Percentiles rank a stretch among this genome's conserved stretches.
phyloP scores from a whole-genome alignment of 1,284 basidiomycete genomes.

The Trichosporon inkin region DNA sequence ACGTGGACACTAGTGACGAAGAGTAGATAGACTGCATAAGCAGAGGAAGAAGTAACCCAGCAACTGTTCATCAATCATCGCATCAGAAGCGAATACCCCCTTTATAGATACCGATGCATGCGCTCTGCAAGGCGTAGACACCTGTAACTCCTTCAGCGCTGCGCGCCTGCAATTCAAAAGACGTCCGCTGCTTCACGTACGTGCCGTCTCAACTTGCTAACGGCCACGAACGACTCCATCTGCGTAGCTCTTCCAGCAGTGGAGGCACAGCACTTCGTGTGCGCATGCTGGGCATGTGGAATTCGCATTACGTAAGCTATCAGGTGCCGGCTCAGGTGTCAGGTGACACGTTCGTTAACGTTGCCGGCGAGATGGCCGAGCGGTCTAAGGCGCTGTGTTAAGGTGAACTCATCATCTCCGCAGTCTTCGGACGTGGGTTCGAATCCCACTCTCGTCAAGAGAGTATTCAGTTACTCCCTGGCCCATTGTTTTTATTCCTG shows the following conservation, averaged over 20 bases:
- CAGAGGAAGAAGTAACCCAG: slow-evolving; percentile 37
- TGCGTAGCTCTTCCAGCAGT: no score
- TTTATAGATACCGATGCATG: slow-evolving; percentile 7
- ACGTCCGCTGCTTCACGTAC: no score
- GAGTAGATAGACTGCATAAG: slow-evolving; percentile 35
- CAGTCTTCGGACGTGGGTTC: slow-evolving; percentile 48
- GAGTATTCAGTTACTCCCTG: slow-evolving; percentile 16
- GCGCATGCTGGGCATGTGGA: no score
- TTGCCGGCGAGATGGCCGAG: slow-evolving; percentile 24
- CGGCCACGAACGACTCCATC: no score
- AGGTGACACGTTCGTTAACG: no score
- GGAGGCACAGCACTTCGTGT: no score
- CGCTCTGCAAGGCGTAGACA: neutral
- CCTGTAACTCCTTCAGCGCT: no score
- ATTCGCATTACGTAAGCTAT: no score
- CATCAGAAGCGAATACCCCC: slow-evolving; percentile 6
- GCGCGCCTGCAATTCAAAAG: no score
- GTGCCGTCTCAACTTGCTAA: no score
- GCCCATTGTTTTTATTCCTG: neutral
- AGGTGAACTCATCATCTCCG: slow-evolving; percentile 17
- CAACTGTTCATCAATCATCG: slow-evolving; percentile 12
- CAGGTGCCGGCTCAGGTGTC: no score
- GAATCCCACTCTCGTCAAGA: slow-evolving; percentile 39
- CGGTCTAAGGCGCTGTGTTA: slow-evolving; percentile 30
- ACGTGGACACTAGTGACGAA: slow-evolving; percentile 51